Base-by-base conservation (phyloP, 192 early-diverging fungal species). In the Phycomyces blakesleeanus region DNA sequence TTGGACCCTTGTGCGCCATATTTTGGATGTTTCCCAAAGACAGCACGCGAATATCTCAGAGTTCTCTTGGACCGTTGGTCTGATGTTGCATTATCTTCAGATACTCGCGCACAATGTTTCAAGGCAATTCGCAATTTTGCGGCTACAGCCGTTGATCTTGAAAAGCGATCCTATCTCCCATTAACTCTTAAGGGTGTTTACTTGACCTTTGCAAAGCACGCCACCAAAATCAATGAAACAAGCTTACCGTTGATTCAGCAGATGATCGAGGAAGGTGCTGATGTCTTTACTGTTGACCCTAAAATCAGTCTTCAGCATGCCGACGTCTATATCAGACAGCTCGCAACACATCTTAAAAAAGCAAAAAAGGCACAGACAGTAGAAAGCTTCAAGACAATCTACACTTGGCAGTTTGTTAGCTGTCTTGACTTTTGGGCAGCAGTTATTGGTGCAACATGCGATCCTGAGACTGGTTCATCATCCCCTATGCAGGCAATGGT, bases 371-470 rank as follows among this genome's bases (percentile, higher is more conserved):
- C 83, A 24, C 87, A 89, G 44, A 91, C 87, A 39, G 91, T 91
- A 59, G 77, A 95, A 66, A 86, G 89, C 6, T 92, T 89, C 82
- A 93, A 91, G 63, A 67, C 82, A 5, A 90, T 98, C 55, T 94
- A 95, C 81, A 93, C 91, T 77, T 98, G 96, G 96, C 94, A 95
- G 77, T 98, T 86, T 67, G 71, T 98, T 55, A 90, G 91, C 71
- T 90, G 87, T 66, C 75, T 98, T 56, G 83, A 88, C 62, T 87
- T 96, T 56, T 97, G 95, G 95, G 75, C 88, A 12, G 83, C 88
- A 44, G 86, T 97, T 0, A 64, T 96, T 51, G 71, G 79, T 14
- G 86, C 85, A 26, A 90, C 93, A 69, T 86, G 85, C 55, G 67
- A 61, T 55, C 70, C 74, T 14, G 72, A 76, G 29, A 52, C 40